These are phyloP conservation scores for Dendrobium huoshanense DNA, from an alignment of 106 monocot genomes.

Conservation along the genomic window DNA sequence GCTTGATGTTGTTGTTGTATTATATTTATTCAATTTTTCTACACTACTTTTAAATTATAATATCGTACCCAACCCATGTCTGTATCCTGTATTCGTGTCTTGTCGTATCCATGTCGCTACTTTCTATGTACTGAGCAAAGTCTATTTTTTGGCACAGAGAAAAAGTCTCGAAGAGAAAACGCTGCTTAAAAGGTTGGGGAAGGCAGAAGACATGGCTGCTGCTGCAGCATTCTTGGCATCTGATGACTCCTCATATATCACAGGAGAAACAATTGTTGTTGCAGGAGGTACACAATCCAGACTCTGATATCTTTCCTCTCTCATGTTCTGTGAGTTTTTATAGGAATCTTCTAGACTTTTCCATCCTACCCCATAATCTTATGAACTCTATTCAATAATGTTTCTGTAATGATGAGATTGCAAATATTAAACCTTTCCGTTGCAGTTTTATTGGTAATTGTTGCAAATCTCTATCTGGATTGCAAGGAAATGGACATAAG, in stretches of 20 bases:
- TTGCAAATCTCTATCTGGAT: background rate
- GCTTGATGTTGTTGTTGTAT: no score
- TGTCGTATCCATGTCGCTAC: no score
- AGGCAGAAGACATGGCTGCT: slow-evolving; percentile 70
- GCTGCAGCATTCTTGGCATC: slow-evolving; percentile 88
- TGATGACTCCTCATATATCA: slow-evolving; percentile 79
- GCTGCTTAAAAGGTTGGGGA: slow-evolving; percentile 64
- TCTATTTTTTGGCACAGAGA: slow-evolving; percentile 33
- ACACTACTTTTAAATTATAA: no score
- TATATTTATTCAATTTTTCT: no score
- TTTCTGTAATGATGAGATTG: background rate
- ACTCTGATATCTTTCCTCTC: slow-evolving; percentile 24
- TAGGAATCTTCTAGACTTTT: background rate
- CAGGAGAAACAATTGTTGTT: slow-evolving; percentile 87
- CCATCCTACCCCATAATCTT: background rate
- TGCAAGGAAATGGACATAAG: background rate
- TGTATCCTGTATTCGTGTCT: no score
- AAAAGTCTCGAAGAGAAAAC: slow-evolving; percentile 48
- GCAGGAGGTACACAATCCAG: slow-evolving; percentile 83
- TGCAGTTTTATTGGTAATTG: background rate
- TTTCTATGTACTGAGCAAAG: background rate
- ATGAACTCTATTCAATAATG: background rate
- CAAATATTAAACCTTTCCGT: background rate
- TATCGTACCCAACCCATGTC: no score
- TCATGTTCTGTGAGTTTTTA: background rate